These are phyloP conservation scores for Cyclaneusma minus DNA, from an alignment of 2,329 filamentous ascomycete genomes.

Conservation along the genomic window DNA sequence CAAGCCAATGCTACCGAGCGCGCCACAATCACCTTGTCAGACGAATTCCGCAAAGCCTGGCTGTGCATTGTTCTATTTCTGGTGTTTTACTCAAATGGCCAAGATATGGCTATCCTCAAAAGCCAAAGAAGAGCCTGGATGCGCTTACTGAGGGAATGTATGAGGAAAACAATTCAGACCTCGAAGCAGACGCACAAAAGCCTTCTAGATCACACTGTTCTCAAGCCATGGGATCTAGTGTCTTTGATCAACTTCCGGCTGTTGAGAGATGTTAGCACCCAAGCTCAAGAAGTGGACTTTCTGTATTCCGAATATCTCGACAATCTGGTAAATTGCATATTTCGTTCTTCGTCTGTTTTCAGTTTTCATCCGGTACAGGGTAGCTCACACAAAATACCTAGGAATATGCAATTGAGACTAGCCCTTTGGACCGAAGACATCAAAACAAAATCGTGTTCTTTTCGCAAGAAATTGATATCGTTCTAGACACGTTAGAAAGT, in stretches of 20 bases:
- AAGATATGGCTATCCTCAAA: conserved; percentile 7
- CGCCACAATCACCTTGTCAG: conserved; percentile 6
- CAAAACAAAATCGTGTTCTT: conserved; percentile 9
- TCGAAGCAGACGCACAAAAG: conserved; percentile 4
- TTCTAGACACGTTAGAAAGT: conserved; percentile 8
- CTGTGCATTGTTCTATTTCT: conserved; percentile 9
- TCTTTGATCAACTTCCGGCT: conserved; percentile 10
- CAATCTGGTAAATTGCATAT: conserved; percentile 5
- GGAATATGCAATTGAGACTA: conserved; percentile 9
- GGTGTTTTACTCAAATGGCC: conserved; percentile 3
- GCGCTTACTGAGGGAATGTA: conserved; percentile 6
- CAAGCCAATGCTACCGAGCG: conserved; percentile 3
- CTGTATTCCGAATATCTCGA: conserved; percentile 10
- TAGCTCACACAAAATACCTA: conserved; percentile 1
- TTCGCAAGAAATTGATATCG: conserved; percentile 11
- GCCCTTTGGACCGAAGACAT: conserved; percentile 9
- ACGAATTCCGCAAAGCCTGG: conserved; percentile 10
- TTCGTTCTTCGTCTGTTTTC: not conserved
- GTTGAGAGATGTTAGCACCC: conserved; percentile 5
- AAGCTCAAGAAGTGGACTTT: conserved; percentile 7
- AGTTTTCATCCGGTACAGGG: no score
- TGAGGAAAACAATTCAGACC: conserved; percentile 6
- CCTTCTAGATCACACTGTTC: conserved; percentile 7
- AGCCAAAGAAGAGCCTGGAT: conserved; percentile 5
- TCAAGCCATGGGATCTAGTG: conserved; percentile 9